Percentiles rank a stretch among this genome's conserved stretches.
Conservation (phyloP, 78 protist species). For the Reticulomyxa filosa region DNA sequence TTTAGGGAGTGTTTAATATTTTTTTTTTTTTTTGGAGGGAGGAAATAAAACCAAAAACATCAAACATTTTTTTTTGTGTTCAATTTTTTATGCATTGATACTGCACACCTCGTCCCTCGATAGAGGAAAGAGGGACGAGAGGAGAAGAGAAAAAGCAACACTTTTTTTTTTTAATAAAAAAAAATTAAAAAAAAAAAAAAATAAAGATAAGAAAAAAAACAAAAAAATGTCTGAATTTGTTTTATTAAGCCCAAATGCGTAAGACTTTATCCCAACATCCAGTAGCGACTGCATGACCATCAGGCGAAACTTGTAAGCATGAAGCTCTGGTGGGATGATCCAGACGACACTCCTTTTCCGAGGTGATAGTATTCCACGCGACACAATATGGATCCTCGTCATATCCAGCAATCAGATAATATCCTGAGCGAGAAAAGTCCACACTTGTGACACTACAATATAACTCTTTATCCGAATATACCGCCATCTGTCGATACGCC, state of each 20-base stretch:
- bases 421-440: slow-evolving; percentile 40
- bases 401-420: slow-evolving; percentile 46
- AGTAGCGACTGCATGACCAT: slow-evolving; percentile 86
- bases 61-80: too few relatives aligned
- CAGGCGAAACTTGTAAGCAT: slow-evolving; percentile 69
- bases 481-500: slow-evolving; percentile 65
- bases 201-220: too few relatives aligned
- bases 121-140: too few relatives aligned
- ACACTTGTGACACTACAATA: slow-evolving; percentile 71
- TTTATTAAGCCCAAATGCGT: slow-evolving; percentile 21
- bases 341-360: slow-evolving; percentile 36
- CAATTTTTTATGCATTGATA: too few relatives aligned
- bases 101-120: too few relatives aligned
- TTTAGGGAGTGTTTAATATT: too few relatives aligned
- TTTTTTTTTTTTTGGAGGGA: too few relatives aligned
- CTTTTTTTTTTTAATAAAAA: too few relatives aligned
- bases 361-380: slow-evolving; percentile 81
- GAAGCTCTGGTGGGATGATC: slow-evolving; percentile 78
- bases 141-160: too few relatives aligned
- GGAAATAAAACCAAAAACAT: too few relatives aligned
- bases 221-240: too few relatives aligned
- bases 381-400: slow-evolving; percentile 71
- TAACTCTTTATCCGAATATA: slow-evolving; percentile 48
- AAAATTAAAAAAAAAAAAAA: too few relatives aligned
- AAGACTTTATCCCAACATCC: slow-evolving; percentile 76